Evolutionary conservation across 495 filamentous ascomycete species (phyloP).

Genomic region (Jackrogersella multiformis): DNA sequence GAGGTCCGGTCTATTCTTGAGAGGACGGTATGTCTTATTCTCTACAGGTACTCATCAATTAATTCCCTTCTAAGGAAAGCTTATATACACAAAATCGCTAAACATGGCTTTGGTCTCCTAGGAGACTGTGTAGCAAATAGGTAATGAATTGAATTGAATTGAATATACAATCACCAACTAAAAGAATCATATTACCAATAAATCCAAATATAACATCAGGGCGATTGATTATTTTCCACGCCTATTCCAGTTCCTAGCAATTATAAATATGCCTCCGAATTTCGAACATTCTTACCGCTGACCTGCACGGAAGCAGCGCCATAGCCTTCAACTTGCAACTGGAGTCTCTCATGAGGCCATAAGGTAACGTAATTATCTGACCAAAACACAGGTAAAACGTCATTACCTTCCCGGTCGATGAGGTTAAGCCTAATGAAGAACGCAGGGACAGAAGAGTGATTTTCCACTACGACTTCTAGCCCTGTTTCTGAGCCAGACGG

Average conservation of each 20-base stretch:
- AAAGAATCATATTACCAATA: neutral
- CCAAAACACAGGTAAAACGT: constrained; percentile 65
- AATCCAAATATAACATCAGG: neutral
- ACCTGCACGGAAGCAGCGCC: constrained; percentile 38
- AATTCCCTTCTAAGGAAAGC: too few species aligned
- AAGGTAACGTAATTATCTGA: constrained; percentile 72
- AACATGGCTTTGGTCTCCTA: too few species aligned
- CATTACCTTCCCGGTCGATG: constrained; percentile 51
- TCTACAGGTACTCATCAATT: too few species aligned
- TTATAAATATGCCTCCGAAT: constrained; percentile 9
- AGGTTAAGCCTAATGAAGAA: constrained; percentile 65
- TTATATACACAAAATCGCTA: too few species aligned
- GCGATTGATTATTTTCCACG: neutral
- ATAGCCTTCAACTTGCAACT: constrained; percentile 40
- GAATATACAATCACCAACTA: neutral
- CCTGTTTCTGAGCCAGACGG: neutral
- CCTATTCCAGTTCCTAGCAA: neutral
- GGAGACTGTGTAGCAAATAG: too few species aligned
- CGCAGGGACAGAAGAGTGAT: constrained; percentile 61
- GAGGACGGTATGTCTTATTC: too few species aligned
- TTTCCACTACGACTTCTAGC: constrained; percentile 57
- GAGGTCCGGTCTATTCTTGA: neutral
- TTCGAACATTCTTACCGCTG: constrained; percentile 43
- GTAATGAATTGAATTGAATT: too few species aligned
- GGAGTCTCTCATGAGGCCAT: constrained; percentile 64